Evolutionary conservation across 2,329 filamentous ascomycete species (phyloP).

Genomic region (Didymella exigua): DNA sequence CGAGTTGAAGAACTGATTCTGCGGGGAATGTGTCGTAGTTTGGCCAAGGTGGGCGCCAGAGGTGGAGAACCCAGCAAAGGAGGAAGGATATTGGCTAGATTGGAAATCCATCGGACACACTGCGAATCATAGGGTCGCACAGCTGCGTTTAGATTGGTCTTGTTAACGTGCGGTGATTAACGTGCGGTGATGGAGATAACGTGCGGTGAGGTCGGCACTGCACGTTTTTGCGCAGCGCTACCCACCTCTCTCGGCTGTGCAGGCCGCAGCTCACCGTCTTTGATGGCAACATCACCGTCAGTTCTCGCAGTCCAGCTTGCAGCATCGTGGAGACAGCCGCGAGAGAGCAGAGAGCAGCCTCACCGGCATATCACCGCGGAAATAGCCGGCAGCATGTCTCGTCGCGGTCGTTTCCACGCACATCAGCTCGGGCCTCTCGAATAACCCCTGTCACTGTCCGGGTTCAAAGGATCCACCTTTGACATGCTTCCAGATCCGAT

Average conservation of each 20-base stretch:
- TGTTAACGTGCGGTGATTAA: too few species aligned
- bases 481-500: slow-evolving; percentile 33
- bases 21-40: slow-evolving; percentile 38
- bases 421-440: slow-evolving; percentile 18
- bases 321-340: not conserved
- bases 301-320: not conserved
- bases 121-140: slow-evolving; percentile 49
- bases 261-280: slow-evolving; percentile 8
- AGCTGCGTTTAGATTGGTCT: slow-evolving; percentile 47
- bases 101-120: slow-evolving; percentile 47
- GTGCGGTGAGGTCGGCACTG: slow-evolving; percentile 37
- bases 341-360: slow-evolving; percentile 1
- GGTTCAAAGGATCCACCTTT: slow-evolving; percentile 17
- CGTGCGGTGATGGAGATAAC: slow-evolving; percentile 43
- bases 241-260: slow-evolving; percentile 8
- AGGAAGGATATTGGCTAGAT: slow-evolving; percentile 36
- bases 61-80: slow-evolving; percentile 40
- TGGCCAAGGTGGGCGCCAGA: slow-evolving; percentile 34
- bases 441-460: slow-evolving; percentile 21
- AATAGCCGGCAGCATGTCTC: slow-evolving; percentile 15
- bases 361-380: slow-evolving; percentile 7
- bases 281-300: slow-evolving; percentile 5
- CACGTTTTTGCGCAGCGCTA: slow-evolving; percentile 12
- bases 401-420: slow-evolving; percentile 22
- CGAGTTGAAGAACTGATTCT: slow-evolving; percentile 37